Base-by-base conservation (phyloP, 148 eudicot genomes). In the Nepenthes gracilis region DNA sequence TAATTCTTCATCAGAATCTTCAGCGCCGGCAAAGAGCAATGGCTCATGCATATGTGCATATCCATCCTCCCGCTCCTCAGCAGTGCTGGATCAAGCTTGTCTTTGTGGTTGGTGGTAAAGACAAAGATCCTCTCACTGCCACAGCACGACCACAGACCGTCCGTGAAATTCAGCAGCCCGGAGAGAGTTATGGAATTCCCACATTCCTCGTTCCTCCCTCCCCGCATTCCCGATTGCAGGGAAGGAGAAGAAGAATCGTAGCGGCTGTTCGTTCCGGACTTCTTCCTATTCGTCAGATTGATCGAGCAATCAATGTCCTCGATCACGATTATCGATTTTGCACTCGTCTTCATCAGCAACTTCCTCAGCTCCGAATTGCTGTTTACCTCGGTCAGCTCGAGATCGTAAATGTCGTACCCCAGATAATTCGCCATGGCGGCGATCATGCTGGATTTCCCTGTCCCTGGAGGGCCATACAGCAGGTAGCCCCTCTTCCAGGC, bases 21-120 rank as follows among this genome's bases (percentile, higher is more conserved):
- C 72, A 91, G 36, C 0, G 93, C 76, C 43, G 70, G 63, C 2
- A 70, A 77, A 0, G 86, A 65, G 55, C 90, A 91, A 13, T 87
- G 80, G 43, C 84, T 83, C 93, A 91, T 81, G 63, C 64, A 74
- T 12, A 91, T 80, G 43, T 91, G 97, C 96, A 87, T 85, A 60
- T 91, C 97, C 97, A 91, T 91, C 13, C 97, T 76, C 49, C 97
- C 97, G 14, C 93, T 71, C 56, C 97, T 73, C 43, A 91, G 32
- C 83, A 91, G 71, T 43, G 97, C 97, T 33, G 97, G 93, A 59
- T 91, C 97, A 0, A 85, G 77, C 67, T 74, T 78, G 32, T 83
- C 85, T 52, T 67, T 80, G 55, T 81, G 78, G 55, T 83, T 85
- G 10, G 85, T 85, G 0, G 92, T 85, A 70, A 85, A 85, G 15